A percentile compares a stretch with the other conserved stretches of the same genome.
Evolutionary conservation across 306 rosid species (phyloP).

Genomic region (Trichosanthes truncata): DNA sequence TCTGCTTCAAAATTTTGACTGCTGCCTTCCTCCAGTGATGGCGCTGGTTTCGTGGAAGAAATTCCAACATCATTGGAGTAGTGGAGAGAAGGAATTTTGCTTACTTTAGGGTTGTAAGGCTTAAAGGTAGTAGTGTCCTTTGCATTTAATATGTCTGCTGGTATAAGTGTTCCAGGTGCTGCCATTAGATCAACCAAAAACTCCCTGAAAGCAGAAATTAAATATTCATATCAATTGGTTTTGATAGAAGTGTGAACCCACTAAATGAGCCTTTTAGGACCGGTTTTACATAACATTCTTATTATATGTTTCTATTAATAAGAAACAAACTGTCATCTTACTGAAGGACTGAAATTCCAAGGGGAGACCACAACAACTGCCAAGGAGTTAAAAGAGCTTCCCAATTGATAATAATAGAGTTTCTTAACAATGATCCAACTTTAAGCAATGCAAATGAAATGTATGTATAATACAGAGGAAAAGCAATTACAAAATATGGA

Average conservation of each 20-base stretch:
- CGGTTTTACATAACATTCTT: neutral
- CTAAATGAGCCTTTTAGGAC: neutral
- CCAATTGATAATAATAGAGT: neutral
- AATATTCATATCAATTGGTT: neutral
- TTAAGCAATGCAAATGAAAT: neutral
- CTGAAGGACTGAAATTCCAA: neutral
- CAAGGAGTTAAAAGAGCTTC: neutral
- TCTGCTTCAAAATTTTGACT: constrained; percentile 38
- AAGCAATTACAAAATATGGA: neutral
- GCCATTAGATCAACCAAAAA: constrained; percentile 99
- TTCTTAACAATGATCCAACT: neutral
- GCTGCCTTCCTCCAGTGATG: constrained; percentile 68
- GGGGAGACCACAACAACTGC: neutral
- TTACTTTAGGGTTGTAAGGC: constrained; percentile 47
- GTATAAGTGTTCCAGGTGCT: constrained; percentile 92
- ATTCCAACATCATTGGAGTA: constrained; percentile 36
- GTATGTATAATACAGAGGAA: neutral
- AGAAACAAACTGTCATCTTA: neutral
- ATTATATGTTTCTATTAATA: neutral
- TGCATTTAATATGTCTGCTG: constrained; percentile 62
- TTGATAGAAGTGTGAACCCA: neutral
- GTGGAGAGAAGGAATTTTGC: constrained; percentile 32
- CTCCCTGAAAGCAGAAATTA: constrained; percentile 61
- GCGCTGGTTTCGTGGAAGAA: constrained; percentile 37
- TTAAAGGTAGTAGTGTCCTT: constrained; percentile 39